Evolutionary conservation across 2,329 filamentous ascomycete genomes (phyloP).

Genomic region (Epichloe festucae): DNA sequence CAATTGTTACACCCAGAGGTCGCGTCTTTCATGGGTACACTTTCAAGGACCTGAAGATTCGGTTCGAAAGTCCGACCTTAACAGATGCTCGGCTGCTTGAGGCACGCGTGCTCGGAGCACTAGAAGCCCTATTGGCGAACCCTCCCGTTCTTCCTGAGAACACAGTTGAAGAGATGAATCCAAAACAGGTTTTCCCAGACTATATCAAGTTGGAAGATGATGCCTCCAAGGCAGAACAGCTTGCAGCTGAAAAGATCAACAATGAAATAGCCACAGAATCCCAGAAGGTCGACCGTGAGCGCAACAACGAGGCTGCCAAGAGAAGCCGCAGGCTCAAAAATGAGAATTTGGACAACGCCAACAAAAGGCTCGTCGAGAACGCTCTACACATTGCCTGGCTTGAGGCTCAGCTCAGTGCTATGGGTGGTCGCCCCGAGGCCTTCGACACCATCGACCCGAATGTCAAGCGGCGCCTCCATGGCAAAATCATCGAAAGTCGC

Average conservation of each 20-base stretch:
- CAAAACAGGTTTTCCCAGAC: slow-evolving; percentile 13
- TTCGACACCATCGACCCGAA: background rate
- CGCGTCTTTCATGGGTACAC: background rate
- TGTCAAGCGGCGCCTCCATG: background rate
- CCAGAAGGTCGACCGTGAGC: slow-evolving; percentile 15
- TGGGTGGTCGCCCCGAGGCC: slow-evolving; percentile 2
- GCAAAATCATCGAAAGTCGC: background rate
- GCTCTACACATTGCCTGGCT: slow-evolving; percentile 6
- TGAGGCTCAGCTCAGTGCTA: background rate
- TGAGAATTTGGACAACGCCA: slow-evolving; percentile 6
- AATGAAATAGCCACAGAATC: slow-evolving; percentile 15
- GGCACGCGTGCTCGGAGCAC: background rate
- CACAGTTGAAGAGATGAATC: slow-evolving; percentile 13
- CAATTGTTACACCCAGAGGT: background rate
- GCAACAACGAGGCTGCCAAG: slow-evolving; percentile 27
- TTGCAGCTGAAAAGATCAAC: slow-evolving; percentile 11
- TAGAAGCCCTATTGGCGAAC: background rate
- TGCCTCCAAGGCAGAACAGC: background rate
- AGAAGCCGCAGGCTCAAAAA: slow-evolving; percentile 17
- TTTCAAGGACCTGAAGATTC: background rate
- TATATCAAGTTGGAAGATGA: slow-evolving; percentile 10
- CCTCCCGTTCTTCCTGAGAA: slow-evolving; percentile 18
- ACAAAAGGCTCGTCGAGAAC: slow-evolving; percentile 6
- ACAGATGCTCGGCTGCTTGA: background rate
- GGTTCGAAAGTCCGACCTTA: background rate